phyloP scores from a whole-genome alignment of 495 filamentous ascomycete species.

The Neurospora sp. region DNA sequence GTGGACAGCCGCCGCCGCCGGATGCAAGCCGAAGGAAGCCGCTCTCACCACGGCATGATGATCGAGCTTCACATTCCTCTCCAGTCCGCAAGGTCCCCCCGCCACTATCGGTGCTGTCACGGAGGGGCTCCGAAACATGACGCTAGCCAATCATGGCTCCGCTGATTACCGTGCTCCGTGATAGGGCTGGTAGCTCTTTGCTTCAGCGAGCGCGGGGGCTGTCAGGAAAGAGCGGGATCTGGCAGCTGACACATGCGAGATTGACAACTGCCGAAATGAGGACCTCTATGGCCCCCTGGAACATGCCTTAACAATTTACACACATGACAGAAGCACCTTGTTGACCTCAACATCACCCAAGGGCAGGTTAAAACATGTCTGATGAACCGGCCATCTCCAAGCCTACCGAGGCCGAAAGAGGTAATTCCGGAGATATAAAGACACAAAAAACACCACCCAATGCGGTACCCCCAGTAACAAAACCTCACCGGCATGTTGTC shows the following conservation, averaged over 20 bases:
- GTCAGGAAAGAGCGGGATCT: not conserved
- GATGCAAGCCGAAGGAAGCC: conserved; percentile 6
- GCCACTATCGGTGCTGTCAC: not conserved
- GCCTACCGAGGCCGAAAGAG: not conserved
- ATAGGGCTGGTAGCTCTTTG: conserved; percentile 5
- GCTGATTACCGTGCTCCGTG: conserved; percentile 8
- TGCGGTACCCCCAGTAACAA: not conserved
- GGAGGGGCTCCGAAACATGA: not conserved
- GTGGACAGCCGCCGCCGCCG: not conserved
- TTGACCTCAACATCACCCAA: not conserved
- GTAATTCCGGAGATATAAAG: not conserved
- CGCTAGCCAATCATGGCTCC: conserved; percentile 5
- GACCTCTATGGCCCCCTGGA: not conserved
- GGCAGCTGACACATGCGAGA: not conserved
- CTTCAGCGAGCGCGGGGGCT: not conserved
- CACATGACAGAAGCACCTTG: not conserved
- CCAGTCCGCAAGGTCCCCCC: not conserved
- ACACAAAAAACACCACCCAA: not conserved
- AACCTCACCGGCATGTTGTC: conserved; percentile 19
- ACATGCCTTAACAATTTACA: not conserved
- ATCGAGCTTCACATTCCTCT: not conserved
- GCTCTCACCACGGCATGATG: not conserved
- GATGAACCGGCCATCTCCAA: not conserved
- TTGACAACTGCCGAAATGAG: not conserved
- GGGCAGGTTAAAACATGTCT: not conserved